These are phyloP conservation scores for Rubia peregrina DNA, from an alignment of 305 asterid genomes.

Conservation along the genomic window DNA sequence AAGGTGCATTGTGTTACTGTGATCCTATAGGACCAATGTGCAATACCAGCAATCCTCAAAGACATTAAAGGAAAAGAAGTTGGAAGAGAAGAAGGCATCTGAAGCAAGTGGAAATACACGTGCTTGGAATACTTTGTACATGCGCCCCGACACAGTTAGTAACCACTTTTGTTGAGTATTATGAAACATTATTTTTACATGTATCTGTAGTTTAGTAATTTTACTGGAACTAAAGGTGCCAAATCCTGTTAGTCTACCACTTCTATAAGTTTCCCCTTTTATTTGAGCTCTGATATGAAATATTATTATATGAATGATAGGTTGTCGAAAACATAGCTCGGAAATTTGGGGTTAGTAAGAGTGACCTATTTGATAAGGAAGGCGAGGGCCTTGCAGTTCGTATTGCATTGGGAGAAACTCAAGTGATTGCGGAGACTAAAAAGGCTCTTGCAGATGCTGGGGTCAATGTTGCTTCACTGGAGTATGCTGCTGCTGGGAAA, in stretches of 20 bases:
- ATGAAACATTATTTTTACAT: background rate
- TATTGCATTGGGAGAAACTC: slow-evolving; percentile 89
- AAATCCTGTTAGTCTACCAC: background rate
- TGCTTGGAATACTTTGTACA: slow-evolving; percentile 82
- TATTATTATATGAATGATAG: slow-evolving; percentile 33
- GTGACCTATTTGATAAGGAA: slow-evolving; percentile 79
- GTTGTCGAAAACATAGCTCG: slow-evolving; percentile 86
- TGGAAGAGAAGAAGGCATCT: slow-evolving; percentile 68
- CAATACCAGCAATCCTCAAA: slow-evolving; percentile 40
- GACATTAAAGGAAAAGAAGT: slow-evolving; percentile 62
- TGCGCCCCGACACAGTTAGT: slow-evolving; percentile 81
- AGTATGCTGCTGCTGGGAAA: slow-evolving; percentile 75
- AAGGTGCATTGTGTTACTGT: slow-evolving; percentile 12
- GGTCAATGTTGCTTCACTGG: slow-evolving; percentile 64
- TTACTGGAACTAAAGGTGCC: background rate
- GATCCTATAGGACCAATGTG: slow-evolving; percentile 35
- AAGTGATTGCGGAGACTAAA: slow-evolving; percentile 89
- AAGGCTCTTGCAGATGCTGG: slow-evolving; percentile 78
- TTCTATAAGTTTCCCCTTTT: background rate
- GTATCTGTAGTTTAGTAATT: background rate
- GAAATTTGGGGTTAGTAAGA: slow-evolving; percentile 76
- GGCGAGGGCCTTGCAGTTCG: slow-evolving; percentile 76
- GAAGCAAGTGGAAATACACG: slow-evolving; percentile 85
- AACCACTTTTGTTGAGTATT: background rate
- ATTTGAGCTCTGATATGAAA: background rate